Evolutionary conservation across 164 flowering plant genomes (phyloP), one percentile per base, ranked within the genome.

Genomic region (Magnolia sinica): DNA sequence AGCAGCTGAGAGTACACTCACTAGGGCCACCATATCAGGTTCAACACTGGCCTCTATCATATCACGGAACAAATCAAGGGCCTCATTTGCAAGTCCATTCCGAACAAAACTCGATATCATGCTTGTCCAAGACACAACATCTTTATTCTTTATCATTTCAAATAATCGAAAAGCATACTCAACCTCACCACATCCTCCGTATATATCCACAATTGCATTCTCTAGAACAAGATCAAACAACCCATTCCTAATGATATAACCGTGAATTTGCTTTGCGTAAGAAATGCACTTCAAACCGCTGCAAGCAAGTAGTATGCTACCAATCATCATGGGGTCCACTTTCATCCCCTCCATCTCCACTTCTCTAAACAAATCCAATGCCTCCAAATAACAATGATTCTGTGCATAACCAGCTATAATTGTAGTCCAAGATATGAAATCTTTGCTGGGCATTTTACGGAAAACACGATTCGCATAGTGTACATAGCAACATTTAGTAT

Each of bases 51-150:
- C 27, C 74, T 85, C 77, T 73, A 72, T 82, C 94, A 91, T 88
- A 7, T 61, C 50, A 55, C 27, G 13, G 74, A 89, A 89, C 66
- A 87, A 79, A 16, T 81, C 80, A 71, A 93, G 86, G 65, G 93
- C 97, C 74, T 92, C 91, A 77, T 86, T 85, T 50, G 91, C 84
- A n/a, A 86, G 82, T 18, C 91, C 91, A 76, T 84, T 88, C 16
- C 81, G 82, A 37, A 81, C 82, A 77, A 80, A 88, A 79, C 89
- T 80, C 64, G 90, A 84, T 19, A 91, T 89, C 87, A 93, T 83
- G 83, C 89, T 90, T 22, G 97, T 95, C 93, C 97, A 95, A 68
- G 97, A 88, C 18, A 95, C 91, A 9, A 93, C 78, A 80, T 92
- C 91, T 83, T 91, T 92, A 20, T 9, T 61, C 78, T 83, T 78